Percentiles rank a stretch among this genome's conserved stretches.
Evolutionary conservation across 768 basidiomycete genomes (phyloP).

Genomic region (Russula lepida): DNA sequence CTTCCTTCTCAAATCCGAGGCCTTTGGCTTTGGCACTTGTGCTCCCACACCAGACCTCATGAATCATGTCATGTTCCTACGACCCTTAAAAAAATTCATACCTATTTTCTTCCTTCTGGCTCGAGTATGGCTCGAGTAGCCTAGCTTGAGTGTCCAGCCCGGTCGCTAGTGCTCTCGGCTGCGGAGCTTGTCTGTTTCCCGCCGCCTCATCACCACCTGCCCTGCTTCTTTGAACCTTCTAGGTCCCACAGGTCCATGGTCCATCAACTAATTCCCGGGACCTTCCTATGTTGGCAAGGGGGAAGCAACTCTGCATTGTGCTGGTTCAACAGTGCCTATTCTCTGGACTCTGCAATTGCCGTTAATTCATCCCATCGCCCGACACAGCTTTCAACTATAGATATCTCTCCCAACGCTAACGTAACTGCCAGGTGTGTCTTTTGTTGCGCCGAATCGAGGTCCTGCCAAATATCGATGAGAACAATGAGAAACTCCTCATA

Average conservation of each 20-base stretch:
- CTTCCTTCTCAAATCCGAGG: not conserved
- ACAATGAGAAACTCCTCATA: constrained; percentile 10
- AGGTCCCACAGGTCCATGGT: constrained; percentile 14
- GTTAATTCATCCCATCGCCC: constrained; percentile 13
- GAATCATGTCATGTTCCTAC: not conserved
- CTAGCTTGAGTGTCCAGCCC: not conserved
- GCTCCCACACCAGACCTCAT: not conserved
- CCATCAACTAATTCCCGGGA: constrained; percentile 1
- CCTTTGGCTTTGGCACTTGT: not conserved
- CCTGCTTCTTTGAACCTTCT: not conserved
- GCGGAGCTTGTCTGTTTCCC: constrained; percentile 1
- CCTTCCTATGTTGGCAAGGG: not conserved
- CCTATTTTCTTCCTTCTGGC: not conserved
- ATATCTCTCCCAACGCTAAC: constrained; percentile 19
- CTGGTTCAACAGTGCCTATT: constrained; percentile 6
- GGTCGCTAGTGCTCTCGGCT: constrained; percentile 1
- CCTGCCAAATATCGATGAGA: constrained; percentile 19
- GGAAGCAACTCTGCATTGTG: not conserved
- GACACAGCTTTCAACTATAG: constrained; percentile 17
- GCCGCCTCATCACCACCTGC: constrained; percentile 17
- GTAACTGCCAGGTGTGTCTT: constrained; percentile 16
- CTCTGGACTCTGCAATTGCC: not conserved
- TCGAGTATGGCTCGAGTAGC: not conserved
- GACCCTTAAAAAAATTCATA: not conserved
- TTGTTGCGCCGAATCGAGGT: not conserved